These are phyloP conservation scores for Salix viminalis DNA, from an alignment of 345 rosid species.

Conservation along the genomic window DNA sequence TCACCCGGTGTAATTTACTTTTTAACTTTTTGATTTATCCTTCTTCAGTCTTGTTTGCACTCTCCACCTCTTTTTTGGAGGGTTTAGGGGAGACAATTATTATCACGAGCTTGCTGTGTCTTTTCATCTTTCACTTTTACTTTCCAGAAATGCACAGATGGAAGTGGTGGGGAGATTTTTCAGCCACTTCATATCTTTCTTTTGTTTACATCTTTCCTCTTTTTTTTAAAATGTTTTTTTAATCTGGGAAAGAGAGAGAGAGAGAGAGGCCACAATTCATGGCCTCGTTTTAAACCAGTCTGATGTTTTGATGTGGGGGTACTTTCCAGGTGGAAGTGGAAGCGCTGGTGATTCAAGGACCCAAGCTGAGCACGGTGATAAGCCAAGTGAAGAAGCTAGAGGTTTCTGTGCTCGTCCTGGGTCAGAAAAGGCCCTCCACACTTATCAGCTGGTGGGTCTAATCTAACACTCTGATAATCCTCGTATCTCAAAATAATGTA, in stretches of 20 bases:
- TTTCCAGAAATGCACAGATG: background rate
- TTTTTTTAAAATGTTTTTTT: no score
- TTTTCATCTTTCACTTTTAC: constrained; percentile 10
- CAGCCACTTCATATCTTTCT: background rate
- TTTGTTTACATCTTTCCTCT: background rate
- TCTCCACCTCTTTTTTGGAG: background rate
- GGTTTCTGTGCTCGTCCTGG: constrained; percentile 77
- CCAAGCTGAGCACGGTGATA: constrained; percentile 67
- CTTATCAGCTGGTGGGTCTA: constrained; percentile 56
- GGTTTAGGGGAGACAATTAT: background rate
- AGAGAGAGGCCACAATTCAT: background rate
- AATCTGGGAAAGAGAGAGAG: background rate
- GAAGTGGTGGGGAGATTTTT: background rate
- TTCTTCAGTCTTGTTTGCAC: background rate
- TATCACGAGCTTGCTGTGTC: background rate
- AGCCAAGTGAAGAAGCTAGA: constrained; percentile 95
- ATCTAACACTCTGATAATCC: background rate
- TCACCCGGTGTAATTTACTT: background rate
- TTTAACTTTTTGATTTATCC: background rate
- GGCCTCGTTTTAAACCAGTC: background rate
- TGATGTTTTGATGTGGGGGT: background rate
- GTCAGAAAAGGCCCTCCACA: constrained; percentile 68
- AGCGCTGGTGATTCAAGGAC: constrained; percentile 84
- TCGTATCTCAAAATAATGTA: background rate
- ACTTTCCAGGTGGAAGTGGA: constrained; percentile 77